Percentiles rank a stretch among this genome's conserved stretches.
These are phyloP conservation scores for Cryptococcus maquisensis DNA, from an alignment of 1,284 basidiomycete genomes.

Conservation along the genomic window DNA sequence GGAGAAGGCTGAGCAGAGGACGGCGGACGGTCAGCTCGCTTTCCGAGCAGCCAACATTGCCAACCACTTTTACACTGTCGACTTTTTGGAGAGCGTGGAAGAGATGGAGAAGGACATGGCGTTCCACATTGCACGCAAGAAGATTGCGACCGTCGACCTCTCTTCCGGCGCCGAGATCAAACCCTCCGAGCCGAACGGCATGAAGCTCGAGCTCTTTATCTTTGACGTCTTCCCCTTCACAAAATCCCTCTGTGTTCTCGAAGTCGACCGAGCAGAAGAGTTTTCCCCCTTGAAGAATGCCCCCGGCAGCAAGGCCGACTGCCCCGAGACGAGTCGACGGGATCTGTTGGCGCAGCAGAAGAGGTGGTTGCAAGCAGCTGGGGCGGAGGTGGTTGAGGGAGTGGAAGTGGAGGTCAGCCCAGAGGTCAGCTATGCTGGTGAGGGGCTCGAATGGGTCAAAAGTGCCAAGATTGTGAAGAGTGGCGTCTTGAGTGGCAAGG, in stretches of 20 bases:
- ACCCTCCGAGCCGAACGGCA: conserved; percentile 88
- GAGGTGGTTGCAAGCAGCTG: conserved; percentile 75
- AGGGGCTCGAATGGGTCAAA: conserved; percentile 74
- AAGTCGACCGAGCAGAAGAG: conserved; percentile 83
- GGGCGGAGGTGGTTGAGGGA: conserved; percentile 59
- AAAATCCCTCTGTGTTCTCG: conserved; percentile 75
- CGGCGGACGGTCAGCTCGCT: conserved; percentile 67
- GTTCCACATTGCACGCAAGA: conserved; percentile 97
- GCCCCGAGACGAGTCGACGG: conserved; percentile 80
- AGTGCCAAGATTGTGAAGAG: conserved; percentile 68
- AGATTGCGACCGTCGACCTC: conserved; percentile 81
- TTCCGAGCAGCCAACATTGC: conserved; percentile 97
- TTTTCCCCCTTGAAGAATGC: conserved; percentile 98
- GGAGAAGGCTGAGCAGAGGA: conserved; percentile 74
- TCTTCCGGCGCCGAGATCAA: conserved; percentile 63
- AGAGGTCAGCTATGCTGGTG: conserved; percentile 81
- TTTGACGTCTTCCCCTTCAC: conserved; percentile 99
- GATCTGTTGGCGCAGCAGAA: conserved; percentile 89
- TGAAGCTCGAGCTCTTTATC: conserved; percentile 98
- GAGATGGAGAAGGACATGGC: conserved; percentile 84
- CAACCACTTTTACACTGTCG: conserved; percentile 95
- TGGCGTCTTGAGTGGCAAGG: conserved; percentile 31
- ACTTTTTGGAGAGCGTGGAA: conserved; percentile 75
- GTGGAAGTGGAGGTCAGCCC: conserved; percentile 89
- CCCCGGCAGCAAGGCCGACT: conserved; percentile 87